These are phyloP conservation scores for Populus tomentosa DNA, from an alignment of 441 rosid genomes.

Conservation along the genomic window DNA sequence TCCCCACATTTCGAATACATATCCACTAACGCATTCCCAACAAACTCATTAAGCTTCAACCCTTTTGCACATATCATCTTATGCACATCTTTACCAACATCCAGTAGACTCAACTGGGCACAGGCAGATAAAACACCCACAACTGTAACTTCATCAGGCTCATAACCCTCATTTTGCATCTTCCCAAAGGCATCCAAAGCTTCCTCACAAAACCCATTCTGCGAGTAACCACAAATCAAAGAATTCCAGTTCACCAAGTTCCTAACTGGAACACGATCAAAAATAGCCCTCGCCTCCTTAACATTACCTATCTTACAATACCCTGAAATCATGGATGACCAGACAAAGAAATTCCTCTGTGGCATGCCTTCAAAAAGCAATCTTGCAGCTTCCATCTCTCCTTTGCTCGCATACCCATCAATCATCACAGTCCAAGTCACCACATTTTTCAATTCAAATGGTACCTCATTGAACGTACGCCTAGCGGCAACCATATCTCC, in stretches of 20 bases:
- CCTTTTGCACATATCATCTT: no score
- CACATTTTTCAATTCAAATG: conserved; percentile 33
- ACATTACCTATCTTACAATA: conserved; percentile 14
- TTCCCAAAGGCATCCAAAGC: conserved; percentile 26
- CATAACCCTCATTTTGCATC: conserved; percentile 23
- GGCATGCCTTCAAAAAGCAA: conserved; percentile 38
- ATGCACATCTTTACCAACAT: conserved; percentile 2
- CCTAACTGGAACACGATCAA: conserved; percentile 26
- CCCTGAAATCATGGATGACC: conserved; percentile 50
- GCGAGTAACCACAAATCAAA: conserved; percentile 34
- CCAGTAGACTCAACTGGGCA: conserved; percentile 18
- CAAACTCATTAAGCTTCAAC: no score
- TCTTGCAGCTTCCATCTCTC: conserved; percentile 36
- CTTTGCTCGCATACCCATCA: conserved; percentile 37
- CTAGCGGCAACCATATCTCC: conserved; percentile 17
- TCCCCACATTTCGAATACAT: conserved; percentile 28
- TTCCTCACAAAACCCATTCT: conserved; percentile 29
- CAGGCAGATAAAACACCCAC: conserved; percentile 23
- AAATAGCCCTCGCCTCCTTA: not conserved
- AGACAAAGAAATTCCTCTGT: conserved; percentile 37
- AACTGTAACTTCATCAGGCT: conserved; percentile 25
- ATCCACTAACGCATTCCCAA: conserved; percentile 26
- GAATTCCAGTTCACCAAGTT: conserved; percentile 34
- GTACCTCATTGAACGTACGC: conserved; percentile 18
- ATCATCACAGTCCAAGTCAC: conserved; percentile 53